These are phyloP conservation scores for Musa acuminata DNA, from an alignment of 176 grass and related monocot genomes.

Conservation along the genomic window DNA sequence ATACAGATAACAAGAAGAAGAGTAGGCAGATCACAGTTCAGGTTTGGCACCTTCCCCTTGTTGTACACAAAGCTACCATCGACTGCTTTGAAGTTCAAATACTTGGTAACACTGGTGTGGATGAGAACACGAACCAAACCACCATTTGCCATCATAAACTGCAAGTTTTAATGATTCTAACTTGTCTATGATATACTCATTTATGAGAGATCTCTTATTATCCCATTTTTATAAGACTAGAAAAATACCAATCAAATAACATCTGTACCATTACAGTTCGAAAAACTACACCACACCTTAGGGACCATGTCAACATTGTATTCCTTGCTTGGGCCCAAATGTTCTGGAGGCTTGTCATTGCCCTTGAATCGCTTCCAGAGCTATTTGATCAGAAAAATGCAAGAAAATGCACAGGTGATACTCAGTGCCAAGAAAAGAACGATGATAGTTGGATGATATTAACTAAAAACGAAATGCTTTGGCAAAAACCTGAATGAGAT, in stretches of 20 bases:
- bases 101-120: conserved; percentile 70
- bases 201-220: too few species aligned
- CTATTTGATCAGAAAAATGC: conserved; percentile 20
- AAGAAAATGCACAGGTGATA: too few species aligned
- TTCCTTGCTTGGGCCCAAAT: conserved; percentile 67
- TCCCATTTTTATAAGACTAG: too few species aligned
- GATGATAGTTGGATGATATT: background rate
- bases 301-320: conserved; percentile 99
- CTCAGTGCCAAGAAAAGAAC: background rate
- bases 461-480: too few species aligned
- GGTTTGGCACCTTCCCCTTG: conserved; percentile 54
- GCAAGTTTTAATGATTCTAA: conserved; percentile 1
- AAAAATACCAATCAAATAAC: too few species aligned
- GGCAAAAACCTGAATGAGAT: conserved; percentile 39
- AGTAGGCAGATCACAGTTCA: too few species aligned
- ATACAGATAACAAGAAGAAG: too few species aligned
- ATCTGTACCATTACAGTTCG: too few species aligned
- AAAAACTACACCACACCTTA: conserved; percentile 37
- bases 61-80: conserved; percentile 91
- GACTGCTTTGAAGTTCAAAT: conserved; percentile 88
- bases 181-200: too few species aligned
- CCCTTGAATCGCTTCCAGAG: conserved; percentile 84
- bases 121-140: conserved; percentile 78
- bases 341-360: conserved; percentile 46
- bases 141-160: conserved; percentile 99